A percentile compares a stretch with the other conserved stretches of the same genome.
Evolutionary conservation across 192 early-diverging fungal species (phyloP).

Genomic region (Podila clonocystis): DNA sequence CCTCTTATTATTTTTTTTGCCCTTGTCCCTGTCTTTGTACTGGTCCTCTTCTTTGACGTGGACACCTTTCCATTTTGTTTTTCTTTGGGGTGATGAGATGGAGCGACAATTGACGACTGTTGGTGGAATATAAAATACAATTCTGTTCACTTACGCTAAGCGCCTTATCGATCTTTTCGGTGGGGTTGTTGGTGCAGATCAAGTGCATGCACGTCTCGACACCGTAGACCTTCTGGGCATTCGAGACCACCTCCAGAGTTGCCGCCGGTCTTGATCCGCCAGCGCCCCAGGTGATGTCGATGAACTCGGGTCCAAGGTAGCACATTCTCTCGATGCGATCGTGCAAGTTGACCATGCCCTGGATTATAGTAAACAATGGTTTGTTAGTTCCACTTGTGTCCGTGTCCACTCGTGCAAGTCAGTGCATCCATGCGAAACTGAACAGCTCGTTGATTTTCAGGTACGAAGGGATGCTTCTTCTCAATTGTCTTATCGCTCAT

Average conservation of each 20-base stretch:
- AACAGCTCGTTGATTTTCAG: not conserved
- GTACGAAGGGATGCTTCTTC: not conserved
- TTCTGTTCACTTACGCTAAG: constrained; percentile 57
- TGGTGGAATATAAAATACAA: not conserved
- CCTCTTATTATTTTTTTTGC: not conserved
- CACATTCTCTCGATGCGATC: constrained; percentile 98
- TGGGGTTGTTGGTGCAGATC: constrained; percentile 99
- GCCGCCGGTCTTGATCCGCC: constrained; percentile 90
- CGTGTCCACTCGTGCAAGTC: not conserved
- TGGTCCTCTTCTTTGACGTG: not conserved
- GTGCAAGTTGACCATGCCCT: constrained; percentile 88
- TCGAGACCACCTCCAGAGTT: constrained; percentile 87
- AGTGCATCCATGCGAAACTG: not conserved
- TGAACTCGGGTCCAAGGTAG: constrained; percentile 89
- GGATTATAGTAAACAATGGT: constrained; percentile 14
- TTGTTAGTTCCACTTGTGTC: not conserved
- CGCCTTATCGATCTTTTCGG: constrained; percentile 84
- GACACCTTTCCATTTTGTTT: too few species aligned
- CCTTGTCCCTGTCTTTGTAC: not conserved
- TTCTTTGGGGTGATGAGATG: not conserved
- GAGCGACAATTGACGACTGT: not conserved
- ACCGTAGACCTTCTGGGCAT: constrained; percentile 91
- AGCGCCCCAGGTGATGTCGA: constrained; percentile 98
- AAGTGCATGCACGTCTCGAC: constrained; percentile 96
- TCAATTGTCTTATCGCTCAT: too few species aligned